A percentile compares a stretch with the other conserved stretches of the same genome.
phyloP scores from a whole-genome alignment of 1,284 basidiomycete genomes.

The Pterula multifida region DNA sequence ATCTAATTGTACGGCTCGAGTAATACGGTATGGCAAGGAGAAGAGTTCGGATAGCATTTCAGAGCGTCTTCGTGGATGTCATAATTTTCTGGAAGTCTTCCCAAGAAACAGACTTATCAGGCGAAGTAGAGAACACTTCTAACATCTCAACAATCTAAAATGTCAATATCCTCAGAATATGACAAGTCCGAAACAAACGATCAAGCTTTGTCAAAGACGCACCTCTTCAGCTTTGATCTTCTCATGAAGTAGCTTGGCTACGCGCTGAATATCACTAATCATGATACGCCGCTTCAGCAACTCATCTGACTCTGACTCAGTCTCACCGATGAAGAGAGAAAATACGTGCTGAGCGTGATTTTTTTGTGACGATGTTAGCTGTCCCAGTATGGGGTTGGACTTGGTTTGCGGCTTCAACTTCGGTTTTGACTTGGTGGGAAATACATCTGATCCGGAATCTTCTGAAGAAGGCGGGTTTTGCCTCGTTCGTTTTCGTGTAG shows the following conservation, averaged over 20 bases:
- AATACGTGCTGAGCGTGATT: slow-evolving; percentile 45
- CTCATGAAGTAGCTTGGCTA: slow-evolving; percentile 48
- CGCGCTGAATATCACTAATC: slow-evolving; percentile 50
- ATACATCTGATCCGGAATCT: not conserved
- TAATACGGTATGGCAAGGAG: too few species aligned
- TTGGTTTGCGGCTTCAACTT: not conserved
- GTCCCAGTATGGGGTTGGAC: slow-evolving; percentile 4
- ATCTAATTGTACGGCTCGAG: too few species aligned
- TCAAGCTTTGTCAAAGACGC: slow-evolving; percentile 11
- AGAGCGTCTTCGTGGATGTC: slow-evolving; percentile 30
- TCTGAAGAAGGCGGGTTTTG: not conserved
- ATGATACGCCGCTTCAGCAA: slow-evolving; percentile 39
- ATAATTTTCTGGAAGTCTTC: slow-evolving; percentile 65
- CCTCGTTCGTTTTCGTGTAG: not conserved
- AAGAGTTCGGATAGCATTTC: not conserved
- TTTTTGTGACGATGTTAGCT: slow-evolving; percentile 38
- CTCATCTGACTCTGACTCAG: slow-evolving; percentile 20
- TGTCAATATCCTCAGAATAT: not conserved
- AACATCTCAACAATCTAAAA: slow-evolving; percentile 65
- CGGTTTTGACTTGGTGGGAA: slow-evolving; percentile 5
- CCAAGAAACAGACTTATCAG: slow-evolving; percentile 55
- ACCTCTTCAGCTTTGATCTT: slow-evolving; percentile 63
- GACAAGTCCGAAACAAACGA: not conserved
- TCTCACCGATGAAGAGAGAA: slow-evolving; percentile 53
- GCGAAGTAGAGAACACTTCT: slow-evolving; percentile 50